Conservation (phyloP, 352 stramenopile genomes). For the Phytophthora cryptogea region DNA sequence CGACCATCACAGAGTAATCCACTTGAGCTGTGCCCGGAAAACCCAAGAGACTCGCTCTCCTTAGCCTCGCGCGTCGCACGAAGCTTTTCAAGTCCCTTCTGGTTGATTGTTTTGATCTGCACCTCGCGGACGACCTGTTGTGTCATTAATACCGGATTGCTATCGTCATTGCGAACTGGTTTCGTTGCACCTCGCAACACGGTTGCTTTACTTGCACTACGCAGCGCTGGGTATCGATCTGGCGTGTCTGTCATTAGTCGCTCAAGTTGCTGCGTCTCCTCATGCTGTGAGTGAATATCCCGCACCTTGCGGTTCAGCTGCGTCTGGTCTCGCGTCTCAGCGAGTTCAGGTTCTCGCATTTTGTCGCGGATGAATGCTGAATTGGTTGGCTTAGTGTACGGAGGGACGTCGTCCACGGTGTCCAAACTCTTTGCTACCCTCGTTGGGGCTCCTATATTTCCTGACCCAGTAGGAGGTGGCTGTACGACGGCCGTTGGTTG, state of each 20-base stretch:
- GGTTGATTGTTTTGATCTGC: constrained; percentile 90
- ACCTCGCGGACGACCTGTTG: constrained; percentile 88
- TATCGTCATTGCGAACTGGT: constrained; percentile 70
- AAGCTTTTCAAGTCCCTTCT: constrained; percentile 85
- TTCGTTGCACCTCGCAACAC: constrained; percentile 66
- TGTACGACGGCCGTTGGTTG: constrained; percentile 52
- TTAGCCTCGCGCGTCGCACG: constrained; percentile 75
- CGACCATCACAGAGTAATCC: constrained; percentile 26
- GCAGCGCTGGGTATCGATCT: constrained; percentile 69
- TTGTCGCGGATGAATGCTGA: constrained; percentile 84
- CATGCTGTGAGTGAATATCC: constrained; percentile 69
- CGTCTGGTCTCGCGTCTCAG: constrained; percentile 71
- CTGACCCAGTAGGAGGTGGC: constrained; percentile 10
- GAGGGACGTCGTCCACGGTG: constrained; percentile 54
- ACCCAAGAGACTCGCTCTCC: constrained; percentile 42
- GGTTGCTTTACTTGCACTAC: constrained; percentile 63
- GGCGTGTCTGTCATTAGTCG: constrained; percentile 56
- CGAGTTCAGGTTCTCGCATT: constrained; percentile 75
- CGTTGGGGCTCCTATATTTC: constrained; percentile 12
- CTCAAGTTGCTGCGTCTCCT: constrained; percentile 83
- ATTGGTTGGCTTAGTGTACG: constrained; percentile 87
- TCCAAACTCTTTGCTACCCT: constrained; percentile 36
- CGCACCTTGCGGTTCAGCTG: constrained; percentile 69
- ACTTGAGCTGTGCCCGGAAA: constrained; percentile 18
- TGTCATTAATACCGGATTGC: constrained; percentile 55